These are phyloP conservation scores for Paecilomyces sp. DNA, from an alignment of 2,329 filamentous ascomycete genomes.

Conservation along the genomic window DNA sequence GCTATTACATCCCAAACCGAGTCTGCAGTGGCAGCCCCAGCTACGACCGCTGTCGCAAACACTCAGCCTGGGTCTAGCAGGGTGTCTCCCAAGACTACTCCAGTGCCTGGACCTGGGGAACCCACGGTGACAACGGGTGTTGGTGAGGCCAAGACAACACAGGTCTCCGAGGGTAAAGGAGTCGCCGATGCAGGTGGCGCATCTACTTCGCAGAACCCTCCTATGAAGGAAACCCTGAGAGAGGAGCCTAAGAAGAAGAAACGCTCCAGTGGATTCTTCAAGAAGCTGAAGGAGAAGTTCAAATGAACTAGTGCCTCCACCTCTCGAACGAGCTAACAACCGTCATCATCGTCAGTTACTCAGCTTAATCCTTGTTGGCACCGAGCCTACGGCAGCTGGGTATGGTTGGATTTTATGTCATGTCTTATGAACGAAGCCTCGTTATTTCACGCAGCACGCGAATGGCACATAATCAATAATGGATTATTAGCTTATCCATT, in stretches of 20 bases:
- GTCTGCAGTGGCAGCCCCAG: constrained; percentile 2
- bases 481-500: constrained; percentile 5
- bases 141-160: constrained; percentile 11
- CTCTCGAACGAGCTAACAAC: neutral
- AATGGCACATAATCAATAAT: constrained; percentile 7
- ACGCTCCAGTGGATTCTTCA: constrained; percentile 57
- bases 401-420: neutral
- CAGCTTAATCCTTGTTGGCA: neutral
- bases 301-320: constrained; percentile 17
- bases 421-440: neutral
- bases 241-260: constrained; percentile 58
- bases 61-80: constrained; percentile 6
- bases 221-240: neutral
- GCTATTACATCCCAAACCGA: constrained; percentile 4
- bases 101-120: constrained; percentile 6
- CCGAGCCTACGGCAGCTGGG: neutral
- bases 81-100: constrained; percentile 12
- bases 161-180: constrained; percentile 7
- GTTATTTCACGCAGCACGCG: neutral
- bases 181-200: neutral
- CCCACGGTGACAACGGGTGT: constrained; percentile 18
- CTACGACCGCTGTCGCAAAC: constrained; percentile 1
- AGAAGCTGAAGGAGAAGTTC: constrained; percentile 49
- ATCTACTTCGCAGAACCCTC: neutral
- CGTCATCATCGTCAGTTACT: neutral